Evolutionary conservation across 352 stramenopile species (phyloP), one percentile per base, ranked within the genome.

Genomic region (Phytophthora aleatoria): DNA sequence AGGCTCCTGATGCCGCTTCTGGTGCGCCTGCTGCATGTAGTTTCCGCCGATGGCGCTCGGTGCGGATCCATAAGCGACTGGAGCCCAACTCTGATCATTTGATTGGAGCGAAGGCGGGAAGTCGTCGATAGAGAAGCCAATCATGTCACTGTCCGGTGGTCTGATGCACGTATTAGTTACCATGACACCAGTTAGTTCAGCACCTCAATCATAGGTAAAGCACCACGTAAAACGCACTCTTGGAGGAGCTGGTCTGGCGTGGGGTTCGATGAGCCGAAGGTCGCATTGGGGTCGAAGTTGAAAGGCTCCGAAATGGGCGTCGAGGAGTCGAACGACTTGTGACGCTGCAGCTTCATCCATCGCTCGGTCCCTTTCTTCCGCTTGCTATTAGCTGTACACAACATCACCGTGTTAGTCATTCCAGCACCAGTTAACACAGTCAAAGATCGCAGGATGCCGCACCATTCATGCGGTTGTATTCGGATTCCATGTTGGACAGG

Each of bases 401-500:
- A 43, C 2, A 50, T 50, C 26, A 53, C 7, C 15, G 5, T 5
- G 41, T 50, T 39, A 54, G 24, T 20, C n/a, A 42, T 27, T 5
- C 28, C 11, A 10, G n/a, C 16, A 39, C n/a, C 36, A 42, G 9
- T 13, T n/a, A 31, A 47, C 5, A 47, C 5, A 10, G 41, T 47
- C 7, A 16, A 47, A 28, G 15, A 47, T 44, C 27, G 47, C 3
- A 49, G 11, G 24, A 24, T 27, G 48, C 36, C 31, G 36, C 15
- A 76, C 80, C 62, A 54, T 71, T 73, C 30, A 79, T 81, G 9
- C 81, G 73, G 41, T 75, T 72, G 56, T 83, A 81, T 48, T 91
- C 81, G 15, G 66, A 77, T 62, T 91, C 81, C 84, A 92, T 92
- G 44, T 71, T 91, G 11, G 84, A 82, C 30, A 92, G 64, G 28